Conservation (phyloP, 2,329 filamentous ascomycete genomes). For the Alternaria atra region DNA sequence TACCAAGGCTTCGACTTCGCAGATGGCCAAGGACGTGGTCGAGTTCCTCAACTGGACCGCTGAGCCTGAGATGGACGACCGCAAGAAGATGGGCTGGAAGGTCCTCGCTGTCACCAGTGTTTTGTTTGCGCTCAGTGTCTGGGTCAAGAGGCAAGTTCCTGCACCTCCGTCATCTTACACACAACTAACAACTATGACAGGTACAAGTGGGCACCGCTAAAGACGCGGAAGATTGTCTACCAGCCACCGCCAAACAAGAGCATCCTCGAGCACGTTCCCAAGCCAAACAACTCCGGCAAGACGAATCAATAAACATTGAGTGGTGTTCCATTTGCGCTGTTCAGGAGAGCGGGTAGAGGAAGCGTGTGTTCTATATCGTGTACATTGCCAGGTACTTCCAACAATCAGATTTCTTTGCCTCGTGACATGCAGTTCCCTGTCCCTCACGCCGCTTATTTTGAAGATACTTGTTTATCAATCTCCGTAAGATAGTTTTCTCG, state of each 20-base stretch:
- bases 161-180: neutral
- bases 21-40: constrained; percentile 99
- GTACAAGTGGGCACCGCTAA: constrained; percentile 98
- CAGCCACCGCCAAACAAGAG: constrained; percentile 68
- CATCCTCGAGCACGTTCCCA: constrained; percentile 42
- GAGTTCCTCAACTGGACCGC: constrained; percentile 99
- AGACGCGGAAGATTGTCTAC: constrained; percentile 93
- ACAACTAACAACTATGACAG: constrained; percentile 49
- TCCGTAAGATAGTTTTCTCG: neutral
- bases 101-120: constrained; percentile 81
- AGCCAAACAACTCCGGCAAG: constrained; percentile 43
- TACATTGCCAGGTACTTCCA: constrained; percentile 50
- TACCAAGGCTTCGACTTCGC: constrained; percentile 91
- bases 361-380: constrained; percentile 51
- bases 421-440: constrained; percentile 3
- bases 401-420: constrained; percentile 41
- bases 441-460: neutral
- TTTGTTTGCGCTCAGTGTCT: constrained; percentile 87
- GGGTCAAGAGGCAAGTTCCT: constrained; percentile 82
- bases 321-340: constrained; percentile 28
- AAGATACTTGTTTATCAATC: neutral
- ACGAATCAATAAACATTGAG: constrained; percentile 42
- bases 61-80: constrained; percentile 98
- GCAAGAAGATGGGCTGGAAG: constrained; percentile 99
- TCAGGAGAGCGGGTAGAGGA: constrained; percentile 32